Base-by-base conservation (phyloP, 75 land plant species). In the Picea glauca region DNA sequence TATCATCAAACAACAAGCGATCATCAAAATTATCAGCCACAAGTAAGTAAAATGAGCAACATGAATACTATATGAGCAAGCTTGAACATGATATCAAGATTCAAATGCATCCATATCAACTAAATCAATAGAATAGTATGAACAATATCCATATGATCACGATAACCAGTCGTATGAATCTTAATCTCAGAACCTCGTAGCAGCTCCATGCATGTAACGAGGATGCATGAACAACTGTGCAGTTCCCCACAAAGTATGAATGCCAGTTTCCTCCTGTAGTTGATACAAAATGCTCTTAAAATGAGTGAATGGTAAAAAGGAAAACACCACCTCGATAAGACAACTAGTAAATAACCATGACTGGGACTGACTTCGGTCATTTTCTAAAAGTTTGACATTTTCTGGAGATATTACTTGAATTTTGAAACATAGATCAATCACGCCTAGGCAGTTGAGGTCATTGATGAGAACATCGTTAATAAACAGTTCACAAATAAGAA, bases 201-300 rank as follows among this genome's bases (percentile, higher is more conserved):
- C 95, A 74, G 85, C 99, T 77, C 99, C 99, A 83, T 94, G 99
- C 99, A 94, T 96, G 82, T 85, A 96, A 46, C 99, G 93, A 66
- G 95, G 99, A 85, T 96, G 99, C 81, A 85, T 32, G 80, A 96
- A 96, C 73, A 96, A 81, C 74, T 96, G 99, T 50, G 99, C 95
- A 58, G 99, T 96, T 75, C 98, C 99, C 99, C 99, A 96, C 31
- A 96, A 70, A 60, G 98, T 98, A 35, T 57, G 84, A 50, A 96
- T 91, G 40, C 86, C 84, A 54, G 86, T 86, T 35, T 95, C 98
- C 86, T 92, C 85, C 84, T 86, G 75, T 58, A 26, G 38, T 31
- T n/a, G n/a, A 32, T 5, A 67, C 1, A 80, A n/a, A 50, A 9
- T 50, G 11, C 11, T 50, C 0, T 9, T 50, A 73, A 78, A 77